These are phyloP conservation scores for Wickerhamiella domercqiae DNA, from an alignment of 805 yeast species.

Conservation along the genomic window DNA sequence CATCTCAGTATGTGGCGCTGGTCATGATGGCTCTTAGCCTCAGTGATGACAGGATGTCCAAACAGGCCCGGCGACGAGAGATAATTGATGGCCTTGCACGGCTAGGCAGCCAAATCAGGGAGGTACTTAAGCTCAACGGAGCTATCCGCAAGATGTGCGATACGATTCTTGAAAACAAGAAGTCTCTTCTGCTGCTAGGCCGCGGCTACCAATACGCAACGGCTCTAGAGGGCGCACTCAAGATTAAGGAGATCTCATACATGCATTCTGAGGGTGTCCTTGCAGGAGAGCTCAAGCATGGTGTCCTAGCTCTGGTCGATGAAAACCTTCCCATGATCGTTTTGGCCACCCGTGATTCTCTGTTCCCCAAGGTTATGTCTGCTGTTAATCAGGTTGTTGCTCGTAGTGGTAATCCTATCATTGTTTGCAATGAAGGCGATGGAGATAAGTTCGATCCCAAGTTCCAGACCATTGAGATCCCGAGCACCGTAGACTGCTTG, in stretches of 20 bases:
- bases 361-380: slow-evolving; percentile 89
- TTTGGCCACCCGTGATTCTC: slow-evolving; percentile 88
- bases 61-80: slow-evolving; percentile 57
- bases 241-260: slow-evolving; percentile 94
- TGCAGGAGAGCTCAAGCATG: slow-evolving; percentile 98
- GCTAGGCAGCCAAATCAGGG: slow-evolving; percentile 74
- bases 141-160: slow-evolving; percentile 63
- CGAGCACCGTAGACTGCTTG: slow-evolving; percentile 89
- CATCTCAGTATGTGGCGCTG: slow-evolving; percentile 93
- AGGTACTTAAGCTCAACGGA: slow-evolving; percentile 58
- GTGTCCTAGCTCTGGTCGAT: slow-evolving; percentile 93
- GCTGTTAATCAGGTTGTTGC: slow-evolving; percentile 95
- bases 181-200: slow-evolving; percentile 79
- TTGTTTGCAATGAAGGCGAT: slow-evolving; percentile 76
- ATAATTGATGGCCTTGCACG: slow-evolving; percentile 73
- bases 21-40: slow-evolving; percentile 94
- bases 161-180: slow-evolving; percentile 57
- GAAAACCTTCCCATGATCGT: slow-evolving; percentile 87
- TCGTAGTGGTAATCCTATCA: slow-evolving; percentile 91
- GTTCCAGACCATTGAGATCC: slow-evolving; percentile 60
- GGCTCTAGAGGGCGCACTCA: slow-evolving; percentile 95
- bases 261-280: slow-evolving; percentile 99
- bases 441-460: slow-evolving; percentile 27
- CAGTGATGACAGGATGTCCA: slow-evolving; percentile 78
- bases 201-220: slow-evolving; percentile 97